phyloP scores from a whole-genome alignment of 805 yeast genomes.

The Myxozyma lipomycoides region DNA sequence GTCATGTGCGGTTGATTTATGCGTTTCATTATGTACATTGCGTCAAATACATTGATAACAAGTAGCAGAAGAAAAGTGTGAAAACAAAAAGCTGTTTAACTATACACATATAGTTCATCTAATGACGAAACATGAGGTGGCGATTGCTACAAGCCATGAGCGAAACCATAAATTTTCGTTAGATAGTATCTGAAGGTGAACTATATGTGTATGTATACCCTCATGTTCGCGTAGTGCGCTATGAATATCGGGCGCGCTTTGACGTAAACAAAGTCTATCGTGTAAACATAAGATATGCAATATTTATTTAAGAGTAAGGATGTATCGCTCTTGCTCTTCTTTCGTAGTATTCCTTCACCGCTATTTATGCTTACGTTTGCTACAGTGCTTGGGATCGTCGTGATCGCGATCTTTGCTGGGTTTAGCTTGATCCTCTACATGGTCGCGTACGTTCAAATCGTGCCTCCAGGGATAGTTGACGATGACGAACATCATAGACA shows the following conservation, averaged over 20 bases:
- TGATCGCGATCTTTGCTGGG: neutral
- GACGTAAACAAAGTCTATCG: too few species aligned
- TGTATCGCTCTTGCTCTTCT: too few species aligned
- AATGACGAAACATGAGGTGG: neutral
- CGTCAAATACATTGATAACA: too few species aligned
- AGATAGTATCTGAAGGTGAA: neutral
- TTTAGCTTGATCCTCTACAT: neutral
- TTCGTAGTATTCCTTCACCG: too few species aligned
- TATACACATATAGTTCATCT: too few species aligned
- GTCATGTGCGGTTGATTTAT: neutral
- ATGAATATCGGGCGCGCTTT: neutral
- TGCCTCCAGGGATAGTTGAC: neutral
- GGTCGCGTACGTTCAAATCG: neutral
- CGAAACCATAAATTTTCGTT: neutral
- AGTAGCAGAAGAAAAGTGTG: too few species aligned
- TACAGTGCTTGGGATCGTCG: neutral
- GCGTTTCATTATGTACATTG: neutral
- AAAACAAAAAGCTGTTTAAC: too few species aligned
- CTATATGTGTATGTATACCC: too few species aligned
- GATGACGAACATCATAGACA: neutral
- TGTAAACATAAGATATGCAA: too few species aligned
- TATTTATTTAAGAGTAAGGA: too few species aligned
- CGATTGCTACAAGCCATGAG: neutral
- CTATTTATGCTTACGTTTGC: neutral
- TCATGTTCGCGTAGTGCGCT: too few species aligned